Evolutionary conservation across 2,329 filamentous ascomycete genomes (phyloP).

Genomic region (Celoporthe dispersa): DNA sequence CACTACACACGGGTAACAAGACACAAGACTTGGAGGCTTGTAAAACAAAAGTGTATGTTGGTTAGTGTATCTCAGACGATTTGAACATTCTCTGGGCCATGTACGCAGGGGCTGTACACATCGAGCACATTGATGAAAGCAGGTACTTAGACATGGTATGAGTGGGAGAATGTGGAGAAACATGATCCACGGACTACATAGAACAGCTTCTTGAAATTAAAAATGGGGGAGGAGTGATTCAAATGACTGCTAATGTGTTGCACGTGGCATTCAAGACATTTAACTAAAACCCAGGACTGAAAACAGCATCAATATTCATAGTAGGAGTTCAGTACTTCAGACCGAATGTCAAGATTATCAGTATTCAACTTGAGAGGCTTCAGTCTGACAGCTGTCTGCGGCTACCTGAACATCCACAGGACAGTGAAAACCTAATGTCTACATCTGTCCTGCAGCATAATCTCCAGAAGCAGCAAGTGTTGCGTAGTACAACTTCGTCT

Average conservation of each 20-base stretch:
- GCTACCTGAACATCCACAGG: background rate
- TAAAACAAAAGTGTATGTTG: background rate
- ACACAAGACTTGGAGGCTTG: background rate
- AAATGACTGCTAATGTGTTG: too few relatives aligned
- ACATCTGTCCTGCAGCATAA: conserved; percentile 19
- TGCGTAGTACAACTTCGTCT: conserved; percentile 46
- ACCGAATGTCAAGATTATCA: background rate
- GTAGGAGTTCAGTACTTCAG: background rate
- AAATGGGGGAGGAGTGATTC: too few relatives aligned
- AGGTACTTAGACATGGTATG: too few relatives aligned
- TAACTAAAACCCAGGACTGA: background rate
- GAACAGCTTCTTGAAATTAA: too few relatives aligned
- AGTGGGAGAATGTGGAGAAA: too few relatives aligned
- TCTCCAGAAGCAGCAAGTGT: conserved; percentile 35
- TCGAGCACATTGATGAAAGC: too few relatives aligned
- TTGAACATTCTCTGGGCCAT: too few relatives aligned
- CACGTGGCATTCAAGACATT: too few relatives aligned
- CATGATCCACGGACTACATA: too few relatives aligned
- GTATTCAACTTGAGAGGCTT: too few relatives aligned
- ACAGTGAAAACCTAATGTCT: background rate
- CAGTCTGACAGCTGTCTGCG: background rate
- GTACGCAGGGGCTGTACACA: too few relatives aligned
- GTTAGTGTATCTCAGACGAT: too few relatives aligned
- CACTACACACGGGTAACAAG: background rate
- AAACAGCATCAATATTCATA: background rate